Base-by-base conservation (phyloP, 257 asterid species). In the Ehretia macrophylla region DNA sequence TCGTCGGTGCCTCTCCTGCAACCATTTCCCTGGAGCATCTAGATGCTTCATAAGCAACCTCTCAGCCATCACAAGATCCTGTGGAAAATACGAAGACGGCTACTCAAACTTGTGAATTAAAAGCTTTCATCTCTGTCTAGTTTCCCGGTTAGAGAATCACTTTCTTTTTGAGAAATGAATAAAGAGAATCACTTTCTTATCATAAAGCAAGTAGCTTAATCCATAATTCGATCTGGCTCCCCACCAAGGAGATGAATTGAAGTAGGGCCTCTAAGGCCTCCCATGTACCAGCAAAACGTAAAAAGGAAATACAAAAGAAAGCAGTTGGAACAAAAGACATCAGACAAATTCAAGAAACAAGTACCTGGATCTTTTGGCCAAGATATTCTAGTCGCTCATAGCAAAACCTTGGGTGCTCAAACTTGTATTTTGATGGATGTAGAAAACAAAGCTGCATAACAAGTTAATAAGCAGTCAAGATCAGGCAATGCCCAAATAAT, bases 1-100 rank as follows among this genome's bases (percentile, higher is more conserved):
- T 19, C 85, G 69, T 0, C 97, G 77, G 79, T 93, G 99, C 68
- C 67, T 85, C 70, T 86, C 97, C 52, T 85, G 90, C 58, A 93
- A 21, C 99, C 99, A 89, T 72, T 77, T 83, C 19, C 99, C 97
- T 0, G 99, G 99, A 55, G 97, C 99, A 65, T 93, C 97, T 17
- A 93, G 73, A 70, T 93, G 99, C 81, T 93, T 93, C 96, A 93
- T 83, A 0, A 93, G 94, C 73, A 89, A 62, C 72, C 96, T 85
- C 82, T 93, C 97, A 0, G 99, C 97, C 96, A 93, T 74, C 65
- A 86, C 96, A 58, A 93, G 87, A 72, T 93, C 99, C 97, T 93
- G 85, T 59, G 55, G 16, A 23, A 42, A 44, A 58, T 22, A 48
- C 48, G 21, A 10, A 18, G n/a, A 32, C 11, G 60, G 20, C 38